These are phyloP conservation scores for Forsythia suspensa DNA, from an alignment of 257 asterid genomes.

Conservation along the genomic window DNA sequence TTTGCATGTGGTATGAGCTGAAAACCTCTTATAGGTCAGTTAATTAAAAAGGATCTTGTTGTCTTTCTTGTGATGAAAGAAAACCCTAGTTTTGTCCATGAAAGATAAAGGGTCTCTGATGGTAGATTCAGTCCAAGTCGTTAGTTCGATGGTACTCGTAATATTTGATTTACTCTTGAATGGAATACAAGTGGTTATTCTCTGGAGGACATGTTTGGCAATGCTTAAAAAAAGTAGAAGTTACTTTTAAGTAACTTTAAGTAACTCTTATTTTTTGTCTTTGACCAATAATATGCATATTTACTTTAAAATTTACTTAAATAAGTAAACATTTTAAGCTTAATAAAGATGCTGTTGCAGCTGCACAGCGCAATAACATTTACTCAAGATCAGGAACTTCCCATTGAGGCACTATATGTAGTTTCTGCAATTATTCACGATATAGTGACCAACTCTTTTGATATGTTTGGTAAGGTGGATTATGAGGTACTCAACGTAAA, in stretches of 20 bases:
- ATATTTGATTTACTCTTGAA: neutral
- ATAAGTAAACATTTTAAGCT: too few relatives aligned
- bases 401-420: too few relatives aligned
- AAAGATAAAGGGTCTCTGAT: neutral
- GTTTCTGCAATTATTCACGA: too few relatives aligned
- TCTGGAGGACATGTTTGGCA: neutral
- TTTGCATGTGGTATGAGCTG: constrained; percentile 60
- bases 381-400: too few relatives aligned
- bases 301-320: too few relatives aligned
- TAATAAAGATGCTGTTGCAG: too few relatives aligned
- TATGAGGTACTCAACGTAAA: too few relatives aligned
- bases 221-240: neutral
- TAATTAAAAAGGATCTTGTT: neutral
- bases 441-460: too few relatives aligned
- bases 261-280: neutral
- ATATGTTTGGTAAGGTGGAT: too few relatives aligned
- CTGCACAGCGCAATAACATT: too few relatives aligned
- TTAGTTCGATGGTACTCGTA: neutral
- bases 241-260: neutral
- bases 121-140: neutral
- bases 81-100: neutral
- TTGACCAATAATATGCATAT: neutral
- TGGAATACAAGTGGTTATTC: neutral
- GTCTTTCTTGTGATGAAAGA: neutral
- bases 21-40: constrained; percentile 18